Conservation (phyloP, 2,329 filamentous ascomycete species). For the Aspergillus cejpii region DNA sequence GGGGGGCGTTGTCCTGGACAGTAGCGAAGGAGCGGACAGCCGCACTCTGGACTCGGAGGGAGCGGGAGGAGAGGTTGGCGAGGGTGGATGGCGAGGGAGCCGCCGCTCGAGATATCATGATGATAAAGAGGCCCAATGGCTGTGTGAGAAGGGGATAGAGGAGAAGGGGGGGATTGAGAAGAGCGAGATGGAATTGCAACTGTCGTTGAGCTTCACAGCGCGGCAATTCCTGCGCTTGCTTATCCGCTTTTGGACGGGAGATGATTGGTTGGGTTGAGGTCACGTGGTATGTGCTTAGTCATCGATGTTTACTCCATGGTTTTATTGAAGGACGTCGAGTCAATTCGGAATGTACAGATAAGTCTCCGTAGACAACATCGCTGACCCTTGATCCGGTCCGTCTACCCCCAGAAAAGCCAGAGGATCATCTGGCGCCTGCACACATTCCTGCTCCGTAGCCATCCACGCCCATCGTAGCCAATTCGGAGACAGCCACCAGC, state of each 20-base stretch:
- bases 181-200: conserved; percentile 15
- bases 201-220: conserved; percentile 24
- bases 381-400: conserved; percentile 10
- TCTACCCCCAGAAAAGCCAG: conserved; percentile 24
- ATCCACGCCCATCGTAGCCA: conserved; percentile 42
- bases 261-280: conserved; percentile 27
- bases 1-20: conserved; percentile 59
- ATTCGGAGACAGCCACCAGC: conserved; percentile 34
- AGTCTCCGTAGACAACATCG: conserved; percentile 26
- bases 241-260: conserved; percentile 32
- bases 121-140: conserved; percentile 34
- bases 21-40: conserved; percentile 66
- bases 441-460: conserved; percentile 36
- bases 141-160: conserved; percentile 21
- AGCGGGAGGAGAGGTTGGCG: conserved; percentile 37
- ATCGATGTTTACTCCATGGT: conserved; percentile 3
- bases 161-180: conserved; percentile 20
- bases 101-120: conserved; percentile 43
- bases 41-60: conserved; percentile 37
- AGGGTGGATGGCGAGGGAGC: conserved; percentile 40
- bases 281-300: conserved; percentile 30
- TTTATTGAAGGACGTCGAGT: not conserved
- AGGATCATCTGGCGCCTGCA: conserved; percentile 33
- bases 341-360: conserved; percentile 35
- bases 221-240: conserved; percentile 36